A percentile compares a stretch with the other conserved stretches of the same genome.
Conservation (phyloP, 1,284 basidiomycete genomes). For the Pseudozyma sp. region DNA sequence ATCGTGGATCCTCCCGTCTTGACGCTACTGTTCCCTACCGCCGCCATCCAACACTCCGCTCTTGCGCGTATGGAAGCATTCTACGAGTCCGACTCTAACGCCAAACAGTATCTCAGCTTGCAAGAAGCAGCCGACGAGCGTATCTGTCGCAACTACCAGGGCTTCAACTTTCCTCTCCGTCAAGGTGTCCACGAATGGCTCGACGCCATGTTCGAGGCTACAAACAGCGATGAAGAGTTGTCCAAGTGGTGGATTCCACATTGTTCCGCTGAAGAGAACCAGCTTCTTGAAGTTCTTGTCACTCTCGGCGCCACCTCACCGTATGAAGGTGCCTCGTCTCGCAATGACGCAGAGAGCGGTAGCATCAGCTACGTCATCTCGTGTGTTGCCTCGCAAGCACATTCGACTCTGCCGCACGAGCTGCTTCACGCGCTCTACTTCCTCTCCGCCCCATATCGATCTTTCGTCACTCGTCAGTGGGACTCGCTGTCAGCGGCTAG, state of each 20-base stretch:
- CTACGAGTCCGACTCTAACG: slow-evolving; percentile 55
- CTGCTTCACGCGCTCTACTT: slow-evolving; percentile 63
- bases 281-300: slow-evolving; percentile 47
- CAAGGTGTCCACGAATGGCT: slow-evolving; percentile 55
- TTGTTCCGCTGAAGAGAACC: slow-evolving; percentile 53
- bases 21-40: slow-evolving; percentile 59
- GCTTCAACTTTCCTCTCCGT: slow-evolving; percentile 62
- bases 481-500: slow-evolving; percentile 32
- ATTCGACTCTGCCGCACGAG: slow-evolving; percentile 60
- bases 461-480: slow-evolving; percentile 37
- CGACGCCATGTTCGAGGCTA: slow-evolving; percentile 46
- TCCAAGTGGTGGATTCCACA: slow-evolving; percentile 47
- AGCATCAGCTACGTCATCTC: slow-evolving; percentile 58
- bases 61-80: slow-evolving; percentile 63
- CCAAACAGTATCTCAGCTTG: slow-evolving; percentile 43
- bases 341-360: slow-evolving; percentile 4
- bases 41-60: slow-evolving; percentile 53
- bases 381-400: slow-evolving; percentile 42
- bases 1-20: slow-evolving; percentile 49
- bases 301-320: slow-evolving; percentile 23
- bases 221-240: slow-evolving; percentile 6
- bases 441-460: slow-evolving; percentile 52
- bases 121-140: slow-evolving; percentile 47
- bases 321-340: slow-evolving; percentile 23
- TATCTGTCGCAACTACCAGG: slow-evolving; percentile 62